Evolutionary conservation across 305 asterid species (phyloP), one percentile per base, ranked within the genome.

Genomic region (Stenogyne calaminthoides): DNA sequence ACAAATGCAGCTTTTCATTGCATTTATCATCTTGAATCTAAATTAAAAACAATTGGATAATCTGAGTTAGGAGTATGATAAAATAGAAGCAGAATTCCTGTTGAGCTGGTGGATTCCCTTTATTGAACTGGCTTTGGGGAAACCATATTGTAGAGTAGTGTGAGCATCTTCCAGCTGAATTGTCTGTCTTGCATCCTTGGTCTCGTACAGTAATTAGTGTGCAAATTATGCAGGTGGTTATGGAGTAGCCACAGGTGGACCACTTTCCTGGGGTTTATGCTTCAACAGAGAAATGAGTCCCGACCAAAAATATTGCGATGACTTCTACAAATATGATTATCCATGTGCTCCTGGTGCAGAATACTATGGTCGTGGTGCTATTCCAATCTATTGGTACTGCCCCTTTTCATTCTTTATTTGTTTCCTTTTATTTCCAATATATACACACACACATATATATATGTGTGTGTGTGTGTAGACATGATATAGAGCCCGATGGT

Each of bases 291-390:
- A 93, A 84, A 25, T 91, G 96, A 93, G 98, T 80, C 98, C 98
- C 62, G 79, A 75, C 77, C 91, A 86, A 71, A 77, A 54, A 25
- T 91, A 89, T 63, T 93, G 98, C 18, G 90, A 91, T 52, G 96
- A 91, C 0, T 80, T 10, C 82, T 91, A 58, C 90, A 87, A 88
- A 70, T 87, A 79, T 6, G 83, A 82, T 9, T 88, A 83, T 64
- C 97, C 97, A 4, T 91, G 98, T 70, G 72, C 93, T 57, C 96
- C 96, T 36, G 96, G 97, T 76, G 98, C 85, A 14, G 80, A 79
- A 7, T 93, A 93, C 85, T 86, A 84, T 82, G 98, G 97, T 12
- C 97, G 98, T 42, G 98, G 98, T 81, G 98, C 98, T 51, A 70
- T 93, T 14, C 98, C 98, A 52, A 72, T 93, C 79, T 93, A 79